phyloP scores from a whole-genome alignment of 2,329 filamentous ascomycete species.

The Aureobasidium sp. region DNA sequence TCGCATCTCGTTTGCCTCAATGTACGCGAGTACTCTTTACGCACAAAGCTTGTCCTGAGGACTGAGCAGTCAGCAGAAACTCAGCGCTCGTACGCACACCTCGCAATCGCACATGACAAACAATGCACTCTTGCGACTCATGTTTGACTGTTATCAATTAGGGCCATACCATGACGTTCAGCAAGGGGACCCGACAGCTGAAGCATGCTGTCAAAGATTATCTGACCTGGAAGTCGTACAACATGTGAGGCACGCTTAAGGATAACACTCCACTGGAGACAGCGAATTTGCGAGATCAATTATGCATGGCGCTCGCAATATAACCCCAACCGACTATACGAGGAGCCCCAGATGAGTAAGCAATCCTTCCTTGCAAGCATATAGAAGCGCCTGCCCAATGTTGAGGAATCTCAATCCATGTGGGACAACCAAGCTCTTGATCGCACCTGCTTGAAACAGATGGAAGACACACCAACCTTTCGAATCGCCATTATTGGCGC shows the following conservation, averaged over 20 bases:
- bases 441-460: not conserved
- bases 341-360: not conserved
- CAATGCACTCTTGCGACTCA: not conserved
- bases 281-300: not conserved
- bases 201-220: not conserved
- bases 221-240: not conserved
- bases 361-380: not conserved
- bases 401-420: not conserved
- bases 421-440: not conserved
- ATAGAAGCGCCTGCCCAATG: not conserved
- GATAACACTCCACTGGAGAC: not conserved
- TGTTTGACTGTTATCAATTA: not conserved
- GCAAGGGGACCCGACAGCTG: not conserved
- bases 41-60: not conserved
- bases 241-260: not conserved
- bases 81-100: no score
- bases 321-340: not conserved
- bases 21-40: not conserved
- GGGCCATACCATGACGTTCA: not conserved
- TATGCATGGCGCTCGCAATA: not conserved
- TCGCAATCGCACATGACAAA: not conserved
- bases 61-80: not conserved
- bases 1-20: no score
- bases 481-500: conserved; percentile 27
- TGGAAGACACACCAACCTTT: conserved; percentile 13